Conservation (phyloP, 2,329 filamentous ascomycete species). For the Mycosphaerella sp. region DNA sequence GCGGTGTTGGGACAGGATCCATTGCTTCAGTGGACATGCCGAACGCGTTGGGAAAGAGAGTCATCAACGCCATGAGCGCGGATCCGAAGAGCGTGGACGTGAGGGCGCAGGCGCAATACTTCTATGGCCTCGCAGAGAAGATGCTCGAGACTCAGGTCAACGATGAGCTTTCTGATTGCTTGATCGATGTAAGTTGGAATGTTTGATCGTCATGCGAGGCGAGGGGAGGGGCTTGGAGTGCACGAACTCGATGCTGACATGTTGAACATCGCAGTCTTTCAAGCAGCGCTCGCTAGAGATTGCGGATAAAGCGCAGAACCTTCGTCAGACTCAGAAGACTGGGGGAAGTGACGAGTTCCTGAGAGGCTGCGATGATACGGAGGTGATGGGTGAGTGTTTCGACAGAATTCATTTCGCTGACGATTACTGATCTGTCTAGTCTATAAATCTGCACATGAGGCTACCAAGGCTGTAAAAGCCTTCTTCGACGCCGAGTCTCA, state of each 20-base stretch:
- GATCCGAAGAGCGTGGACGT: slow-evolving; percentile 81
- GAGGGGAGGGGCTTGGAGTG: no score
- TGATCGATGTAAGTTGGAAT: no score
- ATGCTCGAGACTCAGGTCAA: slow-evolving; percentile 79
- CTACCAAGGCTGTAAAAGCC: neutral
- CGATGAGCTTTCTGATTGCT: slow-evolving; percentile 42
- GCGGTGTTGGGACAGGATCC: slow-evolving; percentile 42
- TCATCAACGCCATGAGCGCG: slow-evolving; percentile 84
- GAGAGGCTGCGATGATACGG: slow-evolving; percentile 81
- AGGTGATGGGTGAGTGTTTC: slow-evolving; percentile 50
- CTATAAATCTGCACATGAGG: neutral
- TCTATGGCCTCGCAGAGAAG: slow-evolving; percentile 76
- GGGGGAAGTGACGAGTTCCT: slow-evolving; percentile 63
- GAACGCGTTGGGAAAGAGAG: slow-evolving; percentile 65
- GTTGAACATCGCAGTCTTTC: slow-evolving; percentile 55
- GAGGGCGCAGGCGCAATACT: slow-evolving; percentile 74
- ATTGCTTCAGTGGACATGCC: slow-evolving; percentile 79
- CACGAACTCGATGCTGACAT: neutral
- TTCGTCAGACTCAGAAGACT: slow-evolving; percentile 41
- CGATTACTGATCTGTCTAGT: neutral
- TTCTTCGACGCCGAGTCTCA: neutral
- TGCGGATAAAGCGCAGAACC: slow-evolving; percentile 82
- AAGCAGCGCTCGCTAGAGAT: slow-evolving; percentile 75
- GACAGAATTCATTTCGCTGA: neutral
- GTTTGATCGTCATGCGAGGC: no score